A percentile compares a stretch with the other conserved stretches of the same genome.
Conservation (phyloP, 2,329 filamentous ascomycete species). For the Aspergillus sp. region DNA sequence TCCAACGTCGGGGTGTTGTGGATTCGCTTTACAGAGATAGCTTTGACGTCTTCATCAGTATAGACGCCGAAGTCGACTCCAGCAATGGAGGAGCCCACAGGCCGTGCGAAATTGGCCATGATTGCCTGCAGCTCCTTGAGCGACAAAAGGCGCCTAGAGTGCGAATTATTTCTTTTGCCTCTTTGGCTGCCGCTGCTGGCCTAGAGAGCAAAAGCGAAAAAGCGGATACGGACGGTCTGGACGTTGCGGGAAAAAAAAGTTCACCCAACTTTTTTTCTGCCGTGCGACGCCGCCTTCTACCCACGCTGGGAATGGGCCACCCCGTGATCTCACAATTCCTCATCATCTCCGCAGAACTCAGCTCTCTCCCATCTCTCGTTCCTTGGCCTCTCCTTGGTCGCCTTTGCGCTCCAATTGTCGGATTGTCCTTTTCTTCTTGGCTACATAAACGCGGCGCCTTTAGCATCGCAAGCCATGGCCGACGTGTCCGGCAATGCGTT, state of each 20-base stretch:
- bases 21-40: constrained; percentile 89
- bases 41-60: constrained; percentile 75
- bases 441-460: not conserved
- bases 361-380: not conserved
- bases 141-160: constrained; percentile 32
- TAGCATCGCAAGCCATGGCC: constrained; percentile 33
- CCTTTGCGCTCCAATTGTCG: not conserved
- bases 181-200: constrained; percentile 12
- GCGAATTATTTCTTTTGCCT: constrained; percentile 13
- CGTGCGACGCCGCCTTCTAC: constrained; percentile 27
- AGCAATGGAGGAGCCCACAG: constrained; percentile 77
- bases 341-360: not conserved
- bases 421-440: not conserved
- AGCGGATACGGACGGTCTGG: constrained; percentile 26
- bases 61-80: constrained; percentile 89
- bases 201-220: constrained; percentile 15
- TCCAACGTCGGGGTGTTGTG: constrained; percentile 95
- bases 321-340: constrained; percentile 12
- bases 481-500: constrained; percentile 42
- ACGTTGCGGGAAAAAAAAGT: constrained; percentile 31
- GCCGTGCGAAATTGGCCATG: constrained; percentile 60
- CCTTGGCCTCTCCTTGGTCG: not conserved
- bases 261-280: constrained; percentile 40
- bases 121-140: constrained; percentile 33
- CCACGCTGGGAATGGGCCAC: constrained; percentile 12